Conservation (phyloP, 768 basidiomycete genomes). For the Termitomyces sp. region DNA sequence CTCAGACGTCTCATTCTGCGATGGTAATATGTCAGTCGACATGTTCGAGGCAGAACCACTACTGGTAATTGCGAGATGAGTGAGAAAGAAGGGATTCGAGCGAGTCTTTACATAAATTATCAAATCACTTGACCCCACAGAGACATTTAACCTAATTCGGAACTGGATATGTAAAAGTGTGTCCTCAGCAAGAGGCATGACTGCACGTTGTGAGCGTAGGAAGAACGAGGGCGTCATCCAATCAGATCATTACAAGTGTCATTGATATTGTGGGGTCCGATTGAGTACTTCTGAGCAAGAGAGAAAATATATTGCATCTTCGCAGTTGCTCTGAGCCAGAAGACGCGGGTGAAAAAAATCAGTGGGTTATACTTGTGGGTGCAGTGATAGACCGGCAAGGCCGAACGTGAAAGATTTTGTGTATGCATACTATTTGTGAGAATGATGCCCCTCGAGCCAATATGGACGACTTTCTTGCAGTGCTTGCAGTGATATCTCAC, state of each 20-base stretch:
- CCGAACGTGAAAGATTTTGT: no score
- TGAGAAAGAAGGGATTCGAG: not conserved
- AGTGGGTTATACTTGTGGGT: no score
- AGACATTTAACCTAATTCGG: not conserved
- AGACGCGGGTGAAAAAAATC: no score
- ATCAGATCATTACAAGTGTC: not conserved
- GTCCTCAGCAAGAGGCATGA: not conserved
- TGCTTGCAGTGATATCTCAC: no score
- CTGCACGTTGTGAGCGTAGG: not conserved
- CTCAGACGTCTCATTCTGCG: not conserved
- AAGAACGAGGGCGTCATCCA: not conserved
- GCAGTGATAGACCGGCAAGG: no score
- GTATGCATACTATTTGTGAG: no score
- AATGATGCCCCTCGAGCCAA: no score
- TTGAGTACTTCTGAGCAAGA: no score
- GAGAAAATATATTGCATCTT: no score
- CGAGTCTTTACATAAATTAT: not conserved
- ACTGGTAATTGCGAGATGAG: no score
- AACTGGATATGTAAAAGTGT: not conserved
- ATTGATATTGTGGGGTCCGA: not conserved
- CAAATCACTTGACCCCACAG: not conserved
- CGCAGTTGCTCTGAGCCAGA: no score
- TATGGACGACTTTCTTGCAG: no score
- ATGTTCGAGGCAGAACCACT: not conserved
- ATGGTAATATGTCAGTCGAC: not conserved